Evolutionary conservation across 768 basidiomycete species (phyloP).

Genomic region (Lactarius quietus): DNA sequence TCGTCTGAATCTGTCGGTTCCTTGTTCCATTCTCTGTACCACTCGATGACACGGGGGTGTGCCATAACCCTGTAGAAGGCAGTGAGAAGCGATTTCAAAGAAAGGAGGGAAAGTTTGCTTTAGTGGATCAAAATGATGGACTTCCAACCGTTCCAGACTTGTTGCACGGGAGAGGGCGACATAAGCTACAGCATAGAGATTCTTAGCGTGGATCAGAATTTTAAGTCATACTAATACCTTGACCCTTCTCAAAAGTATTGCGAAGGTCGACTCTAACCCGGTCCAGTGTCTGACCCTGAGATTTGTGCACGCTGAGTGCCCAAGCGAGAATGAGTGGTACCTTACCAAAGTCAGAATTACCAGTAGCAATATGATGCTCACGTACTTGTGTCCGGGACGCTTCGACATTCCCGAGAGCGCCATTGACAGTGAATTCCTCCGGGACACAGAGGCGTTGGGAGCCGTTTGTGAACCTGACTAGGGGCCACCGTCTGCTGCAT

Average conservation of each 20-base stretch:
- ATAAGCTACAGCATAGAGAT: conserved; percentile 44
- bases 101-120: conserved; percentile 43
- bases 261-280: conserved; percentile 76
- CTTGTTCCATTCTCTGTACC: conserved; percentile 33
- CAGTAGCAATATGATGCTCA: conserved; percentile 7
- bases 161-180: conserved; percentile 74
- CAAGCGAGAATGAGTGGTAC: conserved; percentile 68
- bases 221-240: conserved; percentile 46
- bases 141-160: conserved; percentile 56
- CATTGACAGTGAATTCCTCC: conserved; percentile 58
- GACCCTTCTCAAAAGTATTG: conserved; percentile 75
- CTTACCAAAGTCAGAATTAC: conserved; percentile 29
- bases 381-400: conserved; percentile 57
- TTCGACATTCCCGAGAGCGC: conserved; percentile 54
- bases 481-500: conserved; percentile 45
- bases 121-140: conserved; percentile 55
- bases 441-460: conserved; percentile 47
- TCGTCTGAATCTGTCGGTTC: neutral
- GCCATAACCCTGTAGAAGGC: conserved; percentile 47
- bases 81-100: conserved; percentile 1
- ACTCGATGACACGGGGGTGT: conserved; percentile 58
- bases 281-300: conserved; percentile 86
- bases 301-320: conserved; percentile 87
- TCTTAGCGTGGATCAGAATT: neutral
- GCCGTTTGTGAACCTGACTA: conserved; percentile 55